Evolutionary conservation across 176 grass and related monocot genomes (phyloP).

Genomic region (Oryza glaberrima): DNA sequence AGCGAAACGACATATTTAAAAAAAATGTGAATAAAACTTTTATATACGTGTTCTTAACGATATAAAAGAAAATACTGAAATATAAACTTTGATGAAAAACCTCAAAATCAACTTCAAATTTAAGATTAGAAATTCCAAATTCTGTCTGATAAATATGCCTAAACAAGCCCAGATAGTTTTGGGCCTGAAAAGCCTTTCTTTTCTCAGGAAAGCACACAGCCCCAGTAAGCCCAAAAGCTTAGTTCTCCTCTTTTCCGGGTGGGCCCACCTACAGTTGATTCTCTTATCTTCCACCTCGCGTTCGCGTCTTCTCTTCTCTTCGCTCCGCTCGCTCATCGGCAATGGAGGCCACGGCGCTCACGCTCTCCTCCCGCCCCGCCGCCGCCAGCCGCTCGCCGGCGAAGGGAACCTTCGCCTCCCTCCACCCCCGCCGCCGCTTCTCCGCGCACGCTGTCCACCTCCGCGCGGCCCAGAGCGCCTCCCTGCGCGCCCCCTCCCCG

Average conservation of each 20-base stretch:
- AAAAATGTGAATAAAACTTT: too few relatives aligned
- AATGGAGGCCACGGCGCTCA: conserved; percentile 36
- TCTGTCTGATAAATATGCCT: too few relatives aligned
- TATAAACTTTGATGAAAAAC: too few relatives aligned
- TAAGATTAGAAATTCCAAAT: too few relatives aligned
- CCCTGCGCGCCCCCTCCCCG: conserved; percentile 23
- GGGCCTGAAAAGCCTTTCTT: too few relatives aligned
- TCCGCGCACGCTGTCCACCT: neutral
- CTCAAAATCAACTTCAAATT: too few relatives aligned
- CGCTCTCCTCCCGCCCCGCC: neutral
- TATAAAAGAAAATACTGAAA: too few relatives aligned
- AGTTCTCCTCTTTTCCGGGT: neutral
- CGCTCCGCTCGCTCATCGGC: neutral
- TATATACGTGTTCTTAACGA: too few relatives aligned
- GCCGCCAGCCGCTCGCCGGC: neutral
- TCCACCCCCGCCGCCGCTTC: neutral
- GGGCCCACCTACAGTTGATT: neutral
- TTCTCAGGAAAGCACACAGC: neutral
- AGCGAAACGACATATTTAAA: too few relatives aligned
- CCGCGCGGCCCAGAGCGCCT: neutral
- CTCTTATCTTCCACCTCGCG: too few relatives aligned
- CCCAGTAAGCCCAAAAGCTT: neutral
- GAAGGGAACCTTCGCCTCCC: neutral
- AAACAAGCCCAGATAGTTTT: too few relatives aligned
- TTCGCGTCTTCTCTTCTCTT: too few relatives aligned